Conservation (phyloP, 2,329 filamentous ascomycete species). For the Venturia aucupariae region DNA sequence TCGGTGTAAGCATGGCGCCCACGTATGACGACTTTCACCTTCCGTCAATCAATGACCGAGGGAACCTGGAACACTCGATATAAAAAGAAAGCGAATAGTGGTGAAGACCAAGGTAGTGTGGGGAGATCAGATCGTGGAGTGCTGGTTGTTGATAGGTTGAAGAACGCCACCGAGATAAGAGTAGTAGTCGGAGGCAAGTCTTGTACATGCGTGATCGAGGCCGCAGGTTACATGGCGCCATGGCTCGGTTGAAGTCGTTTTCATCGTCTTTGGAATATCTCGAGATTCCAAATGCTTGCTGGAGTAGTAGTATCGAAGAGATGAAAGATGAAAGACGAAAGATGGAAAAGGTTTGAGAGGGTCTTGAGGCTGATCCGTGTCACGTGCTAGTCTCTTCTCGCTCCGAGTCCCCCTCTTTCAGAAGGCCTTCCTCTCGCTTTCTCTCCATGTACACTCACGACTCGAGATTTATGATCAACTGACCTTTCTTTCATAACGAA, state of each 20-base stretch:
- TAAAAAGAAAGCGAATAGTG: neutral
- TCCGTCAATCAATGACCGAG: neutral
- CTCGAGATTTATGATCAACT: neutral
- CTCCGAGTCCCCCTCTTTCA: too few species aligned
- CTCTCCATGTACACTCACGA: neutral
- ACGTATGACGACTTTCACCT: neutral
- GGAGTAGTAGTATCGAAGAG: too few species aligned
- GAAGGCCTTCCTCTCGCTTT: too few species aligned
- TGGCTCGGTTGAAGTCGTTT: neutral
- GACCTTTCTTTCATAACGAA: too few species aligned
- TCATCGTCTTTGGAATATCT: too few species aligned
- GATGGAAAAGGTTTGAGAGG: neutral
- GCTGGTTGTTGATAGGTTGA: neutral
- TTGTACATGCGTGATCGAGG: neutral
- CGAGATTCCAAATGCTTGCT: too few species aligned
- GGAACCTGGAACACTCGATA: neutral
- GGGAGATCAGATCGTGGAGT: neutral
- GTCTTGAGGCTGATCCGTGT: neutral
- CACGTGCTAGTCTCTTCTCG: neutral
- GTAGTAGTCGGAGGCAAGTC: neutral
- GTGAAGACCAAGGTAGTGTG: neutral
- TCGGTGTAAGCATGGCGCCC: neutral
- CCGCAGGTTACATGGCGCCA: neutral
- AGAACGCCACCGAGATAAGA: slow-evolving; percentile 6
- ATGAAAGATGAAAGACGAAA: neutral